These are phyloP conservation scores for Trichosporon ovoides DNA, from an alignment of 1,284 basidiomycete species.

Conservation along the genomic window DNA sequence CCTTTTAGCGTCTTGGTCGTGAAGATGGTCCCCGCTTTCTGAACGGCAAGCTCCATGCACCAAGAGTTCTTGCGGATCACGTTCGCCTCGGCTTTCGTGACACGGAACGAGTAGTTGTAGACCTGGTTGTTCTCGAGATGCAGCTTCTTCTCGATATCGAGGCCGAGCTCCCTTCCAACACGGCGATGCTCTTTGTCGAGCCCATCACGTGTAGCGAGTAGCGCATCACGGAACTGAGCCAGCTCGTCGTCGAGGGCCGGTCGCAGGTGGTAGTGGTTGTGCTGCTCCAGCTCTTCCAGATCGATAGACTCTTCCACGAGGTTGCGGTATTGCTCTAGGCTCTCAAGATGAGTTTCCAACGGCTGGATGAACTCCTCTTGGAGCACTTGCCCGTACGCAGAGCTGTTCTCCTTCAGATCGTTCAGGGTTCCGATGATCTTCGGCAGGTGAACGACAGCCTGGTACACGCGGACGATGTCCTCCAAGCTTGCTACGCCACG, in stretches of 20 bases:
- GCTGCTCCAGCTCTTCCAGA: conserved; percentile 73
- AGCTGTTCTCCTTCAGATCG: conserved; percentile 26
- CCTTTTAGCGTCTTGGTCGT: conserved; percentile 74
- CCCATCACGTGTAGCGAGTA: conserved; percentile 68
- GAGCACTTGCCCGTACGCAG: conserved; percentile 56
- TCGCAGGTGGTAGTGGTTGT: conserved; percentile 82
- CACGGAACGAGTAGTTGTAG: conserved; percentile 88
- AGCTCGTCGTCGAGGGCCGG: conserved; percentile 60
- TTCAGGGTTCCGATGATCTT: conserved; percentile 65
- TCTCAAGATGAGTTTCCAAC: conserved; percentile 58
- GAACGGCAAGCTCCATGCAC: conserved; percentile 80
- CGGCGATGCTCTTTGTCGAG: conserved; percentile 76
- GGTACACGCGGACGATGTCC: conserved; percentile 94
- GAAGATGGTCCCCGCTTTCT: conserved; percentile 86
- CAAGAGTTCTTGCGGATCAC: conserved; percentile 62
- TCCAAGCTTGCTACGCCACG: conserved; percentile 78
- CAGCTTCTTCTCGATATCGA: conserved; percentile 91
- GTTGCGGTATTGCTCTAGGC: conserved; percentile 72
- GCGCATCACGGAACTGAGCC: conserved; percentile 62
- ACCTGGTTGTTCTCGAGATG: conserved; percentile 88
- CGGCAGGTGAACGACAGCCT: conserved; percentile 77
- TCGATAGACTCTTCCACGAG: conserved; percentile 97
- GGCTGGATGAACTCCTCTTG: conserved; percentile 62
- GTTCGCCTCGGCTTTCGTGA: conserved; percentile 86
- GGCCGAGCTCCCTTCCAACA: conserved; percentile 65